Conservation (phyloP, 768 basidiomycete species). For the Amanita fuliginea region DNA sequence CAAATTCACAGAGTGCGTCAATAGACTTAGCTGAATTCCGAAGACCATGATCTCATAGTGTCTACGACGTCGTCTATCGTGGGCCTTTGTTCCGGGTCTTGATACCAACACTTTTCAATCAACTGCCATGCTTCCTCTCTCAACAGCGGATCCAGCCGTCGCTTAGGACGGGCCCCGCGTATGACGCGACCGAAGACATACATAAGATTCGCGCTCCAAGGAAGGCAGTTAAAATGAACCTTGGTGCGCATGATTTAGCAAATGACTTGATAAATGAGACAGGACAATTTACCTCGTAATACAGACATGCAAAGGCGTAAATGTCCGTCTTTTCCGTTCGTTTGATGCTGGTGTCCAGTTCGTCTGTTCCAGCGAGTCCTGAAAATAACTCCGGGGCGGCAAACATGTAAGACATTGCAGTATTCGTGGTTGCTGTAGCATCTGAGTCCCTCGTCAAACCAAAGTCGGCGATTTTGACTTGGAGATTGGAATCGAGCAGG, state of each 20-base stretch:
- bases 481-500: background rate
- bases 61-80: background rate
- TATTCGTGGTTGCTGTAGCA: background rate
- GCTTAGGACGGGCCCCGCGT: background rate
- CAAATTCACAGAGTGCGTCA: too few species aligned
- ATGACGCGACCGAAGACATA: background rate
- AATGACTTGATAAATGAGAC: too few species aligned
- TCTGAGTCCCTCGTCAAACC: background rate
- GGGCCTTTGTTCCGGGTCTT: background rate
- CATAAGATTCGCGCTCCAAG: background rate
- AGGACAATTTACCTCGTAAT: background rate
- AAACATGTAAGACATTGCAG: background rate
- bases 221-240: background rate
- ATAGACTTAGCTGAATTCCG: background rate
- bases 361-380: background rate
- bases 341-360: background rate
- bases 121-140: background rate
- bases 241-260: background rate
- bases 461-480: slow-evolving; percentile 3
- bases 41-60: slow-evolving; percentile 1
- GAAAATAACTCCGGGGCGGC: background rate
- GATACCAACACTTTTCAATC: background rate
- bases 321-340: slow-evolving; percentile 2
- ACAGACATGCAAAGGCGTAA: slow-evolving; percentile 1
- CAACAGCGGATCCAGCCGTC: background rate